A percentile compares a stretch with the other conserved stretches of the same genome.
These are phyloP conservation scores for Closterium sp. DNA, from an alignment of 139 green algal genomes.

Conservation along the genomic window DNA sequence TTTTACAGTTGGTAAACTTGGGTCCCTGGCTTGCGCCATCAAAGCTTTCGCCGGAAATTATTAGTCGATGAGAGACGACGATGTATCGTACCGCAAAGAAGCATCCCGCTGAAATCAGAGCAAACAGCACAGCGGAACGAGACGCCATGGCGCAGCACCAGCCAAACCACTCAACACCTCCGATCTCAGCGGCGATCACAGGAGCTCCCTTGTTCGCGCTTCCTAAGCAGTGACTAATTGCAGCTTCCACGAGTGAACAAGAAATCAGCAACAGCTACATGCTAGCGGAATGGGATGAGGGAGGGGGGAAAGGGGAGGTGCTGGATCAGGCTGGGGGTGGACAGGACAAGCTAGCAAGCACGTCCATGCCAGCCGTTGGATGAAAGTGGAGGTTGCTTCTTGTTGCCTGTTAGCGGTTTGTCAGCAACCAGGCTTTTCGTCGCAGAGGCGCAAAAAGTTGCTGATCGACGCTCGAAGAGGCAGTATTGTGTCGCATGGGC, in stretches of 20 bases:
- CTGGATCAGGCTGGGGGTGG: too few relatives aligned
- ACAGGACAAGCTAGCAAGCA: too few relatives aligned
- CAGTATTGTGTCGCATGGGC: too few relatives aligned
- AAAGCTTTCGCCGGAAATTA: too few relatives aligned
- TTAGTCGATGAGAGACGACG: not conserved
- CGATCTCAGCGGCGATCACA: not conserved
- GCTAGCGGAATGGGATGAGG: not conserved
- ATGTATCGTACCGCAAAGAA: not conserved
- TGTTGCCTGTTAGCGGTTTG: too few relatives aligned
- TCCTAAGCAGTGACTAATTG: not conserved
- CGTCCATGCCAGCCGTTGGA: too few relatives aligned
- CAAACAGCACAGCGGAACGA: not conserved
- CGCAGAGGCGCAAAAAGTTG: not conserved
- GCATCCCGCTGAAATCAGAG: not conserved
- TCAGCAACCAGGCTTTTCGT: not conserved
- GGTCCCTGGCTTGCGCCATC: too few relatives aligned
- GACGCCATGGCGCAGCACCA: not conserved
- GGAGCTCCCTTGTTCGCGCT: too few relatives aligned
- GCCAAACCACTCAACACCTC: not conserved
- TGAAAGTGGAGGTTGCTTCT: not conserved
- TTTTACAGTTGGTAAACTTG: too few relatives aligned
- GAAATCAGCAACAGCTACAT: not conserved
- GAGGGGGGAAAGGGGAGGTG: too few relatives aligned
- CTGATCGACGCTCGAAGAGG: too few relatives aligned
- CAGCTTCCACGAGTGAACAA: not conserved